A percentile compares a stretch with the other conserved stretches of the same genome.
phyloP scores from a whole-genome alignment of 345 rosid genomes.

The Ricinus communis region DNA sequence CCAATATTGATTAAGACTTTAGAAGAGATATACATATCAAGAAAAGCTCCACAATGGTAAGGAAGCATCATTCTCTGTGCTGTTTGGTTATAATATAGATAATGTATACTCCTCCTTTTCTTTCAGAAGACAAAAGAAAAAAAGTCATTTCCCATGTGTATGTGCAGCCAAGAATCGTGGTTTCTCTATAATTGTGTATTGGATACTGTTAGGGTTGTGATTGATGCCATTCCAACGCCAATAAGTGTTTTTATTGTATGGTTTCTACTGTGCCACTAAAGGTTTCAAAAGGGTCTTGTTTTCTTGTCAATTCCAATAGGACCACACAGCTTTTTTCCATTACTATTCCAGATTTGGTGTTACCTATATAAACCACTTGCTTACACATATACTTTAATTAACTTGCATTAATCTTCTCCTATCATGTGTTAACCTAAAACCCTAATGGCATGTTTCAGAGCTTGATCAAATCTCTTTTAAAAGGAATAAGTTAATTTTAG shows the following conservation, averaged over 20 bases:
- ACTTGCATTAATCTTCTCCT: no score
- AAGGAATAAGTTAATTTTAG: no score
- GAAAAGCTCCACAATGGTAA: slow-evolving; percentile 20
- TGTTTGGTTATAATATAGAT: slow-evolving; percentile 12
- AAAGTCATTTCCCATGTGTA: slow-evolving; percentile 23
- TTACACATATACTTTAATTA: no score
- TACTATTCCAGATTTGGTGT: no score
- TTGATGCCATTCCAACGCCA: slow-evolving; percentile 37
- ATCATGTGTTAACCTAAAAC: no score
- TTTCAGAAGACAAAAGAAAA: background rate
- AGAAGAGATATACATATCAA: slow-evolving; percentile 5
- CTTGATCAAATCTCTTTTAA: no score
- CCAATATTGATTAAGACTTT: background rate
- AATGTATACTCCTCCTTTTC: slow-evolving; percentile 10
- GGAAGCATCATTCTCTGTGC: slow-evolving; percentile 40
- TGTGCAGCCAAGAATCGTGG: slow-evolving; percentile 44
- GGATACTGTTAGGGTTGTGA: slow-evolving; percentile 31
- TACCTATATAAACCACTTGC: no score
- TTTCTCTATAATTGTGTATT: slow-evolving; percentile 39
- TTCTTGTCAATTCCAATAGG: slow-evolving; percentile 30
- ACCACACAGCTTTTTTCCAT: slow-evolving; percentile 19
- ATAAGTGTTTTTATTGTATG: background rate
- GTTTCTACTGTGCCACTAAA: no score
- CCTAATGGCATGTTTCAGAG: no score
- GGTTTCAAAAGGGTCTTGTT: slow-evolving; percentile 17